phyloP scores from a whole-genome alignment of 148 eudicot genomes.

The Dysphania ambrosioides region DNA sequence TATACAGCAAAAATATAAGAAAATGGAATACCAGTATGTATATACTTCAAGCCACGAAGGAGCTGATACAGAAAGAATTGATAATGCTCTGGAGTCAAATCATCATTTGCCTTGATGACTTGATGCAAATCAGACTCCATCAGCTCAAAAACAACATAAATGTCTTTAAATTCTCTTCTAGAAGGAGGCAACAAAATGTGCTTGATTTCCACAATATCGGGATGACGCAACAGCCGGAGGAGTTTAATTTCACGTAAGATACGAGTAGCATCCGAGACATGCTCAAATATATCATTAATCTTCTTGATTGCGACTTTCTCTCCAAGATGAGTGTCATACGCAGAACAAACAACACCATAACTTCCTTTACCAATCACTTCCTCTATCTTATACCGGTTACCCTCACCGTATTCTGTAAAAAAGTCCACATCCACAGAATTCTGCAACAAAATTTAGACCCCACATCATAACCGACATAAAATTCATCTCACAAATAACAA shows the following conservation, averaged over 20 bases:
- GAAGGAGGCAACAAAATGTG: slow-evolving; percentile 87
- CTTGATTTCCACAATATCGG: slow-evolving; percentile 88
- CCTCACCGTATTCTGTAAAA: slow-evolving; percentile 90
- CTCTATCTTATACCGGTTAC: slow-evolving; percentile 72
- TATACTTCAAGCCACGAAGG: slow-evolving; percentile 74
- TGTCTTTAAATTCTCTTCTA: slow-evolving; percentile 87
- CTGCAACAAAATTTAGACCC: slow-evolving; percentile 42
- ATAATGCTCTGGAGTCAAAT: slow-evolving; percentile 85
- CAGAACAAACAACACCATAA: slow-evolving; percentile 90
- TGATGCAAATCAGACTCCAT: slow-evolving; percentile 96
- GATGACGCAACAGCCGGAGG: slow-evolving; percentile 85
- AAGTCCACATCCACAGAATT: slow-evolving; percentile 65
- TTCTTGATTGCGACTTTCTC: slow-evolving; percentile 93
- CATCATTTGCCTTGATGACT: slow-evolving; percentile 95
- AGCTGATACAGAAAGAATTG: slow-evolving; percentile 87
- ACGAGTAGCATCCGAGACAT: slow-evolving; percentile 91
- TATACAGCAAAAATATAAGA: not conserved
- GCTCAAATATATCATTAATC: slow-evolving; percentile 90
- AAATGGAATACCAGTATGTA: slow-evolving; percentile 57
- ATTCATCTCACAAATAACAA: not conserved
- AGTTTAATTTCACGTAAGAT: slow-evolving; percentile 88
- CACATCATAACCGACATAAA: not conserved
- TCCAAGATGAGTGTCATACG: slow-evolving; percentile 77
- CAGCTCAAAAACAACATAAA: slow-evolving; percentile 85
- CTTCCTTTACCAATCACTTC: slow-evolving; percentile 97